Evolutionary conservation across 129 eudicot genomes (phyloP).

Genomic region (sunflower (Helianthus annuus)): HanXRQr2.0-SUNRISE NC_035441.2:99959727-99960226

Average conservation of each 20-base stretch:
- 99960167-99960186: conserved; percentile 55
- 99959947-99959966: conserved; percentile 36
- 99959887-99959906: background rate
- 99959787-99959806: background rate
- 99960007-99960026: no score
- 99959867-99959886: background rate
- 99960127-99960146: background rate
- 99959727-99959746: background rate
- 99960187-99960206: conserved; percentile 70
- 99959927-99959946: background rate
- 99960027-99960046: no score
- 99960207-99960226: conserved; percentile 65
- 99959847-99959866: background rate
- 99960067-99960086: no score
- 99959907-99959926: background rate
- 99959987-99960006: conserved; percentile 52
- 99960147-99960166: conserved; percentile 76
- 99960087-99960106: background rate
- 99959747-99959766: background rate
- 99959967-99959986: conserved; percentile 45
- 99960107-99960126: background rate
- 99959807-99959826: background rate
- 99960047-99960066: no score
- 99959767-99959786: background rate
- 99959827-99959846: background rate